Evolutionary conservation across 2,329 filamentous ascomycete species (phyloP).

Genomic region (Coniochaeta sp.): DNA sequence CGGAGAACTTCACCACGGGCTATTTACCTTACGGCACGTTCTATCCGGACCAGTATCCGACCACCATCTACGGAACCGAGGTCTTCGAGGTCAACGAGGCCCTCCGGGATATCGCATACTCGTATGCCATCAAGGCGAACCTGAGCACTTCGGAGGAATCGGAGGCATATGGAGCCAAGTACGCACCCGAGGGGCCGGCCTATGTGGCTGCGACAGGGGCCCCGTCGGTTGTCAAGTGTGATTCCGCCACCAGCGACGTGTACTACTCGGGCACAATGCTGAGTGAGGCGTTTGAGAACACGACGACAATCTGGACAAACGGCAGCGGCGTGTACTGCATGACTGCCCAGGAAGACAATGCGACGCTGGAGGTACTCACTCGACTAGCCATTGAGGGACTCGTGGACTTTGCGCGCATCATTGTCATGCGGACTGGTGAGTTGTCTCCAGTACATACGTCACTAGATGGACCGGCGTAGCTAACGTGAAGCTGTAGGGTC

Average conservation of each 20-base stretch:
- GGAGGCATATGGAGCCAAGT: slow-evolving; percentile 46
- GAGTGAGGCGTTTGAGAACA: slow-evolving; percentile 57
- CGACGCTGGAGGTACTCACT: slow-evolving; percentile 57
- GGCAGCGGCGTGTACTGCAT: slow-evolving; percentile 62
- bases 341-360: slow-evolving; percentile 68
- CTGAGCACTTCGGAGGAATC: slow-evolving; percentile 44
- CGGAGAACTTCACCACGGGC: slow-evolving; percentile 56
- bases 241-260: slow-evolving; percentile 63
- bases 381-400: slow-evolving; percentile 48
- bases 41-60: slow-evolving; percentile 48
- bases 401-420: slow-evolving; percentile 59
- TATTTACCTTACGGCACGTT: slow-evolving; percentile 59
- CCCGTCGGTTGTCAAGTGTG: slow-evolving; percentile 56
- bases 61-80: slow-evolving; percentile 58
- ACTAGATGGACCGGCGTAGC: background rate
- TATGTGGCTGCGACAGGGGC: slow-evolving; percentile 33
- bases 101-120: slow-evolving; percentile 45
- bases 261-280: slow-evolving; percentile 60
- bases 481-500: slow-evolving; percentile 35
- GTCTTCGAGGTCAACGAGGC: slow-evolving; percentile 59
- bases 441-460: background rate
- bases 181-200: slow-evolving; percentile 30
- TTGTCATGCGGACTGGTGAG: slow-evolving; percentile 57
- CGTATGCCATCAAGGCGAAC: slow-evolving; percentile 41
- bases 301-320: slow-evolving; percentile 57